Base-by-base conservation (phyloP, 805 yeast species). In the Ogataea methanolica region DNA sequence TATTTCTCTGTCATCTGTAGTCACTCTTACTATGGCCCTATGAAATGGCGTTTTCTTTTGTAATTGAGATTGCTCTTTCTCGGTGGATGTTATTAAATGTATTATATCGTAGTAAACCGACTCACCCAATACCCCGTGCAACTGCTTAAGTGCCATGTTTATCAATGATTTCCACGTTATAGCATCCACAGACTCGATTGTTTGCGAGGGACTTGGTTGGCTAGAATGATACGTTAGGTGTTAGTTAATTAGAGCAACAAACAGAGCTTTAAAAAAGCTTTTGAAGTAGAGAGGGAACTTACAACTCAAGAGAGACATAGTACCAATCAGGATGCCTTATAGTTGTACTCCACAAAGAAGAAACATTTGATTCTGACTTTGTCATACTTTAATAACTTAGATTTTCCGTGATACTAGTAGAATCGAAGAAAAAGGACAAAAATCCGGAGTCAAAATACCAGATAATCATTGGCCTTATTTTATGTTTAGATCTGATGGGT, bases 41-140 rank as follows among this genome's bases (percentile, higher is more conserved):
- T 38, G 31, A 26, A 26, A 26, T 14, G 1, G 43, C 47, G 3
- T 44, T 41, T 0, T 42, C 31, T 5, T 23, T 26, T 22, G 33
- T 22, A 2, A 39, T 23, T 23, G 31, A 26, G 31, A 9, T 26
- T 26, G 31, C 11, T 26, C 31, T 26, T 26, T 11, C 31, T 6
- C 31, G 11, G 31, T 26, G 31, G 31, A 26, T 26, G 31, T 26
- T 26, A 9, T 26, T 26, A 26, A 26, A 26, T 53, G 43, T 42
- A 64, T 39, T 17, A 62, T 41, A 49, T 63, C 68, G 35, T 55
- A 59, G n/a, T 59, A 55, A 1, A 54, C 52, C 1, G 66, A 46
- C 29, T 56, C 60, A 1, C 68, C 69, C 9, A 60, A 22, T 1
- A 59, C 35, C 6, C 69, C 69, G 41, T 55, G 49, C n/a, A 57